These are phyloP conservation scores for Vitis hybrid DNA, from an alignment of 177 flowering plant species.

Conservation along the genomic window DNA sequence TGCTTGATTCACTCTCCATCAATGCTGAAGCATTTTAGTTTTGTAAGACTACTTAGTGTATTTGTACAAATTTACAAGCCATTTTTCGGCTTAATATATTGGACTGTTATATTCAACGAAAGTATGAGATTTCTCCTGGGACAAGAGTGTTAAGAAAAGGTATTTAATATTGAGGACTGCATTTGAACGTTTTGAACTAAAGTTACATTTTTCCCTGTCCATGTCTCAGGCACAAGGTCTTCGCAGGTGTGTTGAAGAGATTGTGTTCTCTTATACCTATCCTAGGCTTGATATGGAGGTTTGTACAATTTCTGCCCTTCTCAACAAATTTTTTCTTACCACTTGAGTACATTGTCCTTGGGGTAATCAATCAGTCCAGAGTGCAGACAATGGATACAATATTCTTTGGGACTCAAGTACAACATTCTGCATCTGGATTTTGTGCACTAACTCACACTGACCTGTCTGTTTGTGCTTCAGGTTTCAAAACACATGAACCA, in stretches of 20 bases:
- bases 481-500: constrained; percentile 96
- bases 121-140: no score
- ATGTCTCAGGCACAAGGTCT: constrained; percentile 56
- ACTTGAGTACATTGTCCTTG: neutral
- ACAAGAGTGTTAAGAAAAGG: neutral
- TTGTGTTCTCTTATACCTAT: constrained; percentile 78
- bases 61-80: no score
- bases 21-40: no score
- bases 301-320: constrained; percentile 10
- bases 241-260: constrained; percentile 84
- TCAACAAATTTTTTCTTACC: neutral
- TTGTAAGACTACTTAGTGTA: no score
- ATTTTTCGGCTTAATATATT: no score
- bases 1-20: no score
- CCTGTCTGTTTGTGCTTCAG: constrained; percentile 32
- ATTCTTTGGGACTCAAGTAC: neutral
- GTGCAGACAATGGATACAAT: neutral
- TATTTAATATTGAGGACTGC: neutral
- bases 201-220: neutral
- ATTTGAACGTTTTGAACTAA: neutral
- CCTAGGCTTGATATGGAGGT: constrained; percentile 99
- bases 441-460: neutral
- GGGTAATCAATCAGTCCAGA: neutral
- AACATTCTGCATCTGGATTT: neutral
- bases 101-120: no score